Evolutionary conservation across 257 asterid species (phyloP).

Genomic region (Solanum bulbocastanum): DNA sequence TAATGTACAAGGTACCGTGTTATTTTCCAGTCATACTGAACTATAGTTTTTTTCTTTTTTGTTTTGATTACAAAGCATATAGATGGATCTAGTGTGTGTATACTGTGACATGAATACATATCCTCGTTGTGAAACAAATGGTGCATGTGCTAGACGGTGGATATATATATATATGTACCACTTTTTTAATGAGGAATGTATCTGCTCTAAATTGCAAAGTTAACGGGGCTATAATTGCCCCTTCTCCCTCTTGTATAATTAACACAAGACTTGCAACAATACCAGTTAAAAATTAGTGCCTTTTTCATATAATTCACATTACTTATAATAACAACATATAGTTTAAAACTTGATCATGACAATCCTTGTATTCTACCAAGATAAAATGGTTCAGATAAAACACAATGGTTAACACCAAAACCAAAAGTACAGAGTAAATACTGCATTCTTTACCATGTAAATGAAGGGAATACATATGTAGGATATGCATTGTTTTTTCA

Average conservation of each 20-base stretch:
- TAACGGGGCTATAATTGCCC: background rate
- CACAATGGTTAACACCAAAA: background rate
- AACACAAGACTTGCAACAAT: background rate
- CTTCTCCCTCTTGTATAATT: background rate
- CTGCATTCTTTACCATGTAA: conserved; percentile 47
- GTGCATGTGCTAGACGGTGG: no score
- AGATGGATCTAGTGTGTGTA: no score
- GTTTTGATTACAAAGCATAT: no score
- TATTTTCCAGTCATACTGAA: no score
- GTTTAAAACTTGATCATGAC: background rate
- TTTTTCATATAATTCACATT: background rate
- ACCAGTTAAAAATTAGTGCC: background rate
- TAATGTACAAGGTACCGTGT: no score
- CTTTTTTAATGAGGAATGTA: no score
- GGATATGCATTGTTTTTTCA: conserved; percentile 57
- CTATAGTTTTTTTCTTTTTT: no score
- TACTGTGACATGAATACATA: no score
- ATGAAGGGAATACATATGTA: conserved; percentile 63
- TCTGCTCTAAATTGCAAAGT: no score
- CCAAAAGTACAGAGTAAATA: background rate
- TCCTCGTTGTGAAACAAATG: no score
- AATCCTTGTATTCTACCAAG: background rate
- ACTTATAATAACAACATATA: background rate
- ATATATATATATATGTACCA: no score
- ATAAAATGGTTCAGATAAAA: background rate